These are phyloP conservation scores for Zygosaccharomyces pseudobailii DNA, from an alignment of 1,139 yeast genomes.

Conservation along the genomic window DNA sequence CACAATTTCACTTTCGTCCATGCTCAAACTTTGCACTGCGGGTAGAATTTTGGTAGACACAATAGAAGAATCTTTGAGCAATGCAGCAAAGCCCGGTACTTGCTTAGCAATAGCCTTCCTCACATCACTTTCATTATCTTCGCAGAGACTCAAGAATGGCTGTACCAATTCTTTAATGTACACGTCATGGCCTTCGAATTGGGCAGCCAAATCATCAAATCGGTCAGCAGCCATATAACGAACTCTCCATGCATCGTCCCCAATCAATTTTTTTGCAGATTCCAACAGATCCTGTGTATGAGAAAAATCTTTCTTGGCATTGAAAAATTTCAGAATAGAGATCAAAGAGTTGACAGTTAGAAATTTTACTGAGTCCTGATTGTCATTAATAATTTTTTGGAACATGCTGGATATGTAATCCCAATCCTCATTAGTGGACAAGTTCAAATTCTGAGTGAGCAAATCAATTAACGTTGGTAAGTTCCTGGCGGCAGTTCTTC, in stretches of 20 bases:
- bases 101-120: slow-evolving; percentile 92
- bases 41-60: slow-evolving; percentile 75
- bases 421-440: slow-evolving; percentile 53
- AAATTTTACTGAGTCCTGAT: slow-evolving; percentile 92
- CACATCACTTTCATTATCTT: slow-evolving; percentile 94
- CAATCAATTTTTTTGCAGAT: slow-evolving; percentile 62
- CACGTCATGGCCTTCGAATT: slow-evolving; percentile 45
- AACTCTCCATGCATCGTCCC: slow-evolving; percentile 96
- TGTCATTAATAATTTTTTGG: slow-evolving; percentile 72
- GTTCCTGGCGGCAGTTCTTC: slow-evolving; percentile 87
- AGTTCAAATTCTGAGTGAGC: slow-evolving; percentile 41
- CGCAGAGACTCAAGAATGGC: slow-evolving; percentile 67
- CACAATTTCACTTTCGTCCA: slow-evolving; percentile 89
- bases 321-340: slow-evolving; percentile 61
- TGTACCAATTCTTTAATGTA: slow-evolving; percentile 55
- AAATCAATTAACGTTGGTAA: slow-evolving; percentile 68
- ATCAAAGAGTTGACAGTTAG: slow-evolving; percentile 83
- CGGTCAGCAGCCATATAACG: slow-evolving; percentile 96
- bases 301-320: slow-evolving; percentile 49
- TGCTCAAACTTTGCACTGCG: slow-evolving; percentile 73
- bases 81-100: slow-evolving; percentile 70
- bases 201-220: slow-evolving; percentile 67
- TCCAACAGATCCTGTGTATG: slow-evolving; percentile 59
- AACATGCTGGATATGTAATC: slow-evolving; percentile 77
- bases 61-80: slow-evolving; percentile 44